Evolutionary conservation across 495 filamentous ascomycete species (phyloP).

Genomic region (Glarea lozoyensis): DNA sequence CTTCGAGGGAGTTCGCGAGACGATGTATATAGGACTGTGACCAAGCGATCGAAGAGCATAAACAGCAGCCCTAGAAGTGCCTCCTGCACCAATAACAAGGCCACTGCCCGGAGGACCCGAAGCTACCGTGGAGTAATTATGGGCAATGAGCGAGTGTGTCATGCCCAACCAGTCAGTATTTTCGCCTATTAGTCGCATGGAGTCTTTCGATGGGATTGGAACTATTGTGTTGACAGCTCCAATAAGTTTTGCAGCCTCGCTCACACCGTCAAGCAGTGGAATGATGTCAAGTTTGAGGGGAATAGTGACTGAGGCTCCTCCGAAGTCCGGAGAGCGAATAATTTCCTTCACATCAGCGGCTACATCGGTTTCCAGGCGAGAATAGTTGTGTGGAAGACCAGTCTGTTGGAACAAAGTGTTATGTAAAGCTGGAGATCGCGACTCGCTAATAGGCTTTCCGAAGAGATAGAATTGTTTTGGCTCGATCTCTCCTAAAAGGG

Average conservation of each 20-base stretch:
- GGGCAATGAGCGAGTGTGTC: conserved; percentile 63
- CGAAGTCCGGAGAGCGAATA: conserved; percentile 67
- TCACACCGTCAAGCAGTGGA: conserved; percentile 68
- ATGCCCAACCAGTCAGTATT: conserved; percentile 99
- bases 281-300: conserved; percentile 89
- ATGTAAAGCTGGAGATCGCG: conserved; percentile 81
- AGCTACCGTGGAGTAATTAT: conserved; percentile 8
- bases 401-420: conserved; percentile 71
- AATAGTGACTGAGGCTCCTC: conserved; percentile 91
- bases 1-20: conserved; percentile 66
- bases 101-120: conserved; percentile 31
- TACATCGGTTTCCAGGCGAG: conserved; percentile 66
- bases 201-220: conserved; percentile 28
- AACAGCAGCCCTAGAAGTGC: conserved; percentile 86
- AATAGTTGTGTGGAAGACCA: conserved; percentile 84
- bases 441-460: conserved; percentile 71
- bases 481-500: conserved; percentile 71
- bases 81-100: conserved; percentile 82
- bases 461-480: conserved; percentile 77
- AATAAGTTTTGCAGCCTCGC: conserved; percentile 69
- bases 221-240: conserved; percentile 96
- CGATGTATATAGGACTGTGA: conserved; percentile 77
- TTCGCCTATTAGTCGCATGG: conserved; percentile 59
- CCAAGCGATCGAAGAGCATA: conserved; percentile 79
- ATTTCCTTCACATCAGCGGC: conserved; percentile 54